Conservation (phyloP, 192 early-diverging fungal species). For the Radiomyces spectabilis region DNA sequence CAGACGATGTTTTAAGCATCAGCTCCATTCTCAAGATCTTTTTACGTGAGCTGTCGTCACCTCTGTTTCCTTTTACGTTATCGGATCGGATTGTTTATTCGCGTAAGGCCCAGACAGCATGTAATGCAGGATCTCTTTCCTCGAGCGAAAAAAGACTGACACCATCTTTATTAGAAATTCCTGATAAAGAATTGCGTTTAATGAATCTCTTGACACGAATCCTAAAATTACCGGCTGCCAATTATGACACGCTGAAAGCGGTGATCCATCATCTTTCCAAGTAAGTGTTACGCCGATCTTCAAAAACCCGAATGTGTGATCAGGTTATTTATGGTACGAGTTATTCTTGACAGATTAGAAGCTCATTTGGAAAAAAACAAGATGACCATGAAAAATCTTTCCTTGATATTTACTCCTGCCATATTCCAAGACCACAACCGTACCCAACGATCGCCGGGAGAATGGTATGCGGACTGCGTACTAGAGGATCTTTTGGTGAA, state of each 20-base stretch:
- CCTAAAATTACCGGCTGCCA: slow-evolving; percentile 33
- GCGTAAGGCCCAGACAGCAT: slow-evolving; percentile 3
- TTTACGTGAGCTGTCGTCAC: slow-evolving; percentile 53
- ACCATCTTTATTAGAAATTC: slow-evolving; percentile 25
- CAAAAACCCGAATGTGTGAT: background rate
- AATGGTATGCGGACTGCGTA: slow-evolving; percentile 20
- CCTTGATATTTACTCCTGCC: slow-evolving; percentile 56
- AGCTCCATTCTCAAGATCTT: slow-evolving; percentile 57
- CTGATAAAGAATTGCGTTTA: slow-evolving; percentile 31
- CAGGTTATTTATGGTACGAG: too few species aligned
- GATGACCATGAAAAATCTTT: slow-evolving; percentile 57
- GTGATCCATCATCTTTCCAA: slow-evolving; percentile 50
- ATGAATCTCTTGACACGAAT: slow-evolving; percentile 29
- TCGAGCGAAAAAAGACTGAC: too few species aligned
- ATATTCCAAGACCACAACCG: slow-evolving; percentile 54
- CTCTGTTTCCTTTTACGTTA: slow-evolving; percentile 47
- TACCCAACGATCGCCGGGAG: slow-evolving; percentile 9
- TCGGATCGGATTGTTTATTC: slow-evolving; percentile 48
- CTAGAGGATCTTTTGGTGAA: slow-evolving; percentile 17
- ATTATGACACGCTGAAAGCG: slow-evolving; percentile 43
- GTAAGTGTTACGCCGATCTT: slow-evolving; percentile 29
- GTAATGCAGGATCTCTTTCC: background rate
- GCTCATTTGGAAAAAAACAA: slow-evolving; percentile 50
- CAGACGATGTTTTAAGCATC: slow-evolving; percentile 49
- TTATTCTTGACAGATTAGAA: slow-evolving; percentile 29